Percentiles rank a stretch among this genome's conserved stretches.
Conservation (phyloP, 345 rosid genomes). For the Ceriops decandra region DNA sequence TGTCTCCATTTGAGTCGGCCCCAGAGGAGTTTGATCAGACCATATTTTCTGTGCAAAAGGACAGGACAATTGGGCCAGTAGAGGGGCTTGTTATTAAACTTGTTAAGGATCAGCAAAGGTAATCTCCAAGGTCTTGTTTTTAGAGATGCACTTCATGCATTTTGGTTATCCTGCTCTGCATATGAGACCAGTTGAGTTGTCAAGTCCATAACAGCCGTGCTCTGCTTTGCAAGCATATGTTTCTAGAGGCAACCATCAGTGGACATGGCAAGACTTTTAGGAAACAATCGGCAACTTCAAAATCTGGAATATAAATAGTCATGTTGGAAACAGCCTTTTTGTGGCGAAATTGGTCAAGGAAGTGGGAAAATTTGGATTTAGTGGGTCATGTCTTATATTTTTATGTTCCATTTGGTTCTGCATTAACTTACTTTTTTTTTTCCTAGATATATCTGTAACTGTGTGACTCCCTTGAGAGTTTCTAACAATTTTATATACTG, state of each 20-base stretch:
- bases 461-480: too few relatives aligned
- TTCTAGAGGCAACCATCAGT: not conserved
- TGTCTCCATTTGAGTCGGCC: constrained; percentile 79
- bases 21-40: constrained; percentile 93
- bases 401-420: not conserved
- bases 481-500: not conserved
- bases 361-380: too few relatives aligned
- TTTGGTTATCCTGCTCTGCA: not conserved
- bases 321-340: too few relatives aligned
- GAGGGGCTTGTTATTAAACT: constrained; percentile 59
- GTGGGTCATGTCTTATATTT: not conserved
- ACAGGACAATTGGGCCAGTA: constrained; percentile 55
- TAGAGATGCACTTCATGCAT: not conserved
- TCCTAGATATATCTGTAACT: too few relatives aligned
- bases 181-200: too few relatives aligned
- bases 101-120: constrained; percentile 82
- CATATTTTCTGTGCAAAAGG: constrained; percentile 56
- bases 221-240: not conserved
- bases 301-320: not conserved
- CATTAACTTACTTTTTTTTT: too few relatives aligned
- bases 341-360: too few relatives aligned
- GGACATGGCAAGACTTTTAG: not conserved
- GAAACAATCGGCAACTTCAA: not conserved
- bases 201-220: not conserved
- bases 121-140: not conserved